Evolutionary conservation across 106 monocot genomes (phyloP), one percentile per base, ranked within the genome.

Genomic region (Allium sativum): DNA sequence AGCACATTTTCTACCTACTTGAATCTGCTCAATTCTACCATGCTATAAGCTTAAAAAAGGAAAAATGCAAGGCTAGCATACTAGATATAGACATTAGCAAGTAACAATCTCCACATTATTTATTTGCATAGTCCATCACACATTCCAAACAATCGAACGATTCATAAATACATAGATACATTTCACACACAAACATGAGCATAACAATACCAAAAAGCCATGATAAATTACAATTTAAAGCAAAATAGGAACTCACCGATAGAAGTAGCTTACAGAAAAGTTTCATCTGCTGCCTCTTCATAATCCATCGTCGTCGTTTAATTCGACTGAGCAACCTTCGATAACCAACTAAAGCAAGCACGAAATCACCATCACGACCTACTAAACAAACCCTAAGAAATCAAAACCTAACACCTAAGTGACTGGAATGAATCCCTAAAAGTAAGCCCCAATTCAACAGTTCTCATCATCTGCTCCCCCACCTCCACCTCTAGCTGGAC

Each of bases 391-490:
- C 13, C 16, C 58, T 58, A 58, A 40, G 16, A 55, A 14, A 14
- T n/a, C 58, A 58, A 58, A 58, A 58, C 58, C 40, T 42, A 40
- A 58, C 31, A 13, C 41, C 58, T 58, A 58, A 15, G 31, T 54
- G 53, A 16, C 18, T 17, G 15, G 43, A 15, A 59, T 63, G 48
- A 63, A 10, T 9, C 60, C 48, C 61, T 4, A 16, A 61, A 63
- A 63, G 3, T 18, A 61, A 40, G 6, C 8, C 59, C 20, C 45
- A 10, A 63, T 52, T 42, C 53, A 87, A 59, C 81, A 78, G 42
- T 22, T 45, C 55, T 81, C 87, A 11, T 92, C 87, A 5, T 87
- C 92, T 61, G 74, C 72, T 66, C 84, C 71, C 42, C 78, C 79
- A 16, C 71, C 65, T 17, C 70, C 55, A 3, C 68, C 66, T 15